Evolutionary conservation across 306 rosid genomes (phyloP).

Genomic region (Begonia masoniana): DNA sequence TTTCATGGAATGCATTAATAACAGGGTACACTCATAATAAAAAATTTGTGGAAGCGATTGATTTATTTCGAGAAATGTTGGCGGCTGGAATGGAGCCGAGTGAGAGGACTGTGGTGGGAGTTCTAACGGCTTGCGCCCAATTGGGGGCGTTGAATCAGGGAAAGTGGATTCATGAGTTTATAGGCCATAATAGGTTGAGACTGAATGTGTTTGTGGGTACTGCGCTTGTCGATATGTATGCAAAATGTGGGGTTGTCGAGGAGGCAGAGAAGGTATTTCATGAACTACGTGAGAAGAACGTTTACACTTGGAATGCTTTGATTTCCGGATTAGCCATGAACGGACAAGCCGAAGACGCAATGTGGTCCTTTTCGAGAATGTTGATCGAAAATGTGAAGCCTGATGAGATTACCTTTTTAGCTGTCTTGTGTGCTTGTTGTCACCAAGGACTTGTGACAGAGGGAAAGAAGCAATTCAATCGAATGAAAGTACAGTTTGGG

Average conservation of each 20-base stretch:
- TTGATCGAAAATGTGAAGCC: conserved; percentile 8
- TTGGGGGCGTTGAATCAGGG: conserved; percentile 13
- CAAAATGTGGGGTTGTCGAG: conserved; percentile 10
- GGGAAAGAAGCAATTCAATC: conserved; percentile 5
- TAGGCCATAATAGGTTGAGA: conserved; percentile 6
- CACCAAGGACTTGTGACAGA: conserved; percentile 12
- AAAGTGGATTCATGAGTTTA: conserved; percentile 10
- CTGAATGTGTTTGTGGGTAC: conserved; percentile 11
- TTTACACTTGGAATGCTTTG: conserved; percentile 9
- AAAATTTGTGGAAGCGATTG: conserved; percentile 6
- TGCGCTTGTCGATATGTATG: conserved; percentile 12
- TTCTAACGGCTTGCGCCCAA: conserved; percentile 10
- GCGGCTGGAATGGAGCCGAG: conserved; percentile 7
- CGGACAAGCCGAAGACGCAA: conserved; percentile 8
- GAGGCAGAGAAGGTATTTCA: conserved; percentile 9
- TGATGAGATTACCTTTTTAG: conserved; percentile 8
- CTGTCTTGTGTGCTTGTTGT: conserved; percentile 10
- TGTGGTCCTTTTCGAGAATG: conserved; percentile 11
- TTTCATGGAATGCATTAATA: conserved; percentile 11
- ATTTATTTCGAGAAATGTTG: conserved; percentile 8
- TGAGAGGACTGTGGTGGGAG: conserved; percentile 10
- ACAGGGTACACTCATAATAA: conserved; percentile 11
- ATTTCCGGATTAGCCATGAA: conserved; percentile 13
- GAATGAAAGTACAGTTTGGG: conserved; percentile 9
- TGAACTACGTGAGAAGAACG: conserved; percentile 6